phyloP scores from a whole-genome alignment of 73 alveolate species.

The Tetrahymena thermophila region DNA sequence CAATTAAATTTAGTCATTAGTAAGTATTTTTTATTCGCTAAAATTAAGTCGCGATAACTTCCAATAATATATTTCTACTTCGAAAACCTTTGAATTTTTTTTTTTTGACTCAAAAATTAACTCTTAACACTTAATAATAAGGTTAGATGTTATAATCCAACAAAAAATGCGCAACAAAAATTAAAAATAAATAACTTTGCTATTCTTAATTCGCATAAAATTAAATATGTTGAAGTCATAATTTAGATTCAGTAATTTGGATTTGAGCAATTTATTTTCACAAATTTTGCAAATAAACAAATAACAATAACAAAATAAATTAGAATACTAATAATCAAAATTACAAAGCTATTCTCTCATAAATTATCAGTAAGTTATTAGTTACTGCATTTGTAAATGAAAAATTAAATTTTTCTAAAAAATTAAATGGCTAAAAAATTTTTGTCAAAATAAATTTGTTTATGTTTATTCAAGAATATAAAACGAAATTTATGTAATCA shows the following conservation, averaged over 20 bases:
- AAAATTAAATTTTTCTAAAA: neutral
- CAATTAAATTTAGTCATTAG: too few relatives aligned
- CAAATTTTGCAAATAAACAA: neutral
- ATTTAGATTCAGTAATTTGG: neutral
- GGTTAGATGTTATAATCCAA: too few relatives aligned
- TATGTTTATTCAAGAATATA: neutral
- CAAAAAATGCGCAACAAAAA: too few relatives aligned
- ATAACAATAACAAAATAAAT: neutral
- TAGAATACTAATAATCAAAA: neutral
- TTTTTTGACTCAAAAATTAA: too few relatives aligned
- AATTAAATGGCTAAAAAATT: neutral
- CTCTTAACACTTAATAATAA: too few relatives aligned
- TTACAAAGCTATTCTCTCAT: neutral
- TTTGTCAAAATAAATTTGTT: neutral
- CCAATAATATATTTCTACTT: too few relatives aligned
- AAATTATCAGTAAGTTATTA: neutral
- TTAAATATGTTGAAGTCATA: neutral
- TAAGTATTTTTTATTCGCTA: too few relatives aligned
- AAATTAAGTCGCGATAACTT: too few relatives aligned
- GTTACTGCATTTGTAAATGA: neutral
- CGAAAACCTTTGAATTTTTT: too few relatives aligned
- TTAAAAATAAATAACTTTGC: too few relatives aligned
- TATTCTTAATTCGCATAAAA: too few relatives aligned
- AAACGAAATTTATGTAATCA: neutral
- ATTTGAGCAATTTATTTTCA: neutral